Evolutionary conservation across 1,284 basidiomycete species (phyloP).

Genomic region (Cryptococcus jaspeensis): DNA sequence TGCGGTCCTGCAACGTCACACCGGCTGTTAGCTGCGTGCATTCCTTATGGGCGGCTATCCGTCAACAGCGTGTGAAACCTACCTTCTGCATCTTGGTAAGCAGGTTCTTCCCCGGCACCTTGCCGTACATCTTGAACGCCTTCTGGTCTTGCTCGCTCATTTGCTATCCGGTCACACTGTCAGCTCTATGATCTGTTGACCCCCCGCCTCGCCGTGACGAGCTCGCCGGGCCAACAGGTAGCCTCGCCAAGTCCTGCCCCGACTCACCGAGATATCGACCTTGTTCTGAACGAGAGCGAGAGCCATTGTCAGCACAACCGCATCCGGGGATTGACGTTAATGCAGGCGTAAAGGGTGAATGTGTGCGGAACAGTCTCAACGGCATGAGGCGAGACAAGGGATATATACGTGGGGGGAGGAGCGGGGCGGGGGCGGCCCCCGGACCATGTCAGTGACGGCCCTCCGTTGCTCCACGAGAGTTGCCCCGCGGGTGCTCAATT

Average conservation of each 20-base stretch:
- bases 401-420: too few species aligned
- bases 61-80: slow-evolving; percentile 20
- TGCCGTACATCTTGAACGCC: slow-evolving; percentile 91
- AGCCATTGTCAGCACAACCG: slow-evolving; percentile 7
- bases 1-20: slow-evolving; percentile 69
- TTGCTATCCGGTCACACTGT: slow-evolving; percentile 56
- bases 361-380: too few species aligned
- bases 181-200: background rate
- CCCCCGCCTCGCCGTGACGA: too few species aligned
- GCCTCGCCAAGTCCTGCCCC: background rate
- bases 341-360: background rate
- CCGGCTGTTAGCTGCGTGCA: background rate
- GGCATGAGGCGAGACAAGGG: too few species aligned
- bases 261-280: slow-evolving; percentile 48
- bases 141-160: slow-evolving; percentile 89
- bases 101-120: slow-evolving; percentile 87
- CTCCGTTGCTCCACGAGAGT: too few species aligned
- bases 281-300: slow-evolving; percentile 41
- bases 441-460: too few species aligned
- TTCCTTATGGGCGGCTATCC: background rate
- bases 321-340: background rate
- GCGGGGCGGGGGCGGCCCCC: too few species aligned
- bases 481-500: too few species aligned
- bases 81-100: slow-evolving; percentile 95
- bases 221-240: background rate